Evolutionary conservation across 148 eudicot species (phyloP), one percentile per base, ranked within the genome.

Genomic region (Nepenthes mirabilis): DNA sequence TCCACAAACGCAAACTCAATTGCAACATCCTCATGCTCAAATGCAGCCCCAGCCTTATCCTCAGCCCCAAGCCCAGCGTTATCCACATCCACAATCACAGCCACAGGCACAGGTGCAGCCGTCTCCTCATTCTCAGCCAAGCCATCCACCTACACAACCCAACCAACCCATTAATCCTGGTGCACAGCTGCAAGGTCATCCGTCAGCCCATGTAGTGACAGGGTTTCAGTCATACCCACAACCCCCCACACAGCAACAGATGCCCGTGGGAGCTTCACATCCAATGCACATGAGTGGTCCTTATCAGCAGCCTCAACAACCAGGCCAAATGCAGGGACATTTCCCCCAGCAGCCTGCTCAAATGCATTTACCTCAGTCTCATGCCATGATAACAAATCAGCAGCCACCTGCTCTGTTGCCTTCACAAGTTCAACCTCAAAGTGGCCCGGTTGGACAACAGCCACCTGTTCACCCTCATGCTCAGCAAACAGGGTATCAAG

Each of bases 311-410:
- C 71, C 78, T 62, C 80, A 67, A 40, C 72, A 69, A 53, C 78
- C 80, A 62, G 65, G 48, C 60, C 84, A 74, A 62, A 58, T 72
- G 61, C 86, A 69, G 56, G 80, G 81, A 14, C 93, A 82, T 58
- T 74, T 67, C 57, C 86, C 95, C 55, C 74, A 61, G 3, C 95
- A 81, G 52, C 75, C 80, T 54, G 57, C 82, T 68, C 82, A 73
- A 40, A 52, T 82, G 74, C 84, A 77, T 14, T 83, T 86, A 11
- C 72, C 82, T 34, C 87, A 75, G 43, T 43, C 82, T 65, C 81
- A 76, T 62, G 58, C 79, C 43, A 69, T 66, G 34, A 49, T 71
- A 52, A 73, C 82, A 37, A 77, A 65, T 72, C 95, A 80, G 64
- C 87, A 82, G 43, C 79, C 67, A 34, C 68, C 81, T 55, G 64